phyloP scores from a whole-genome alignment of 2,329 filamentous ascomycete species.

The Fusarium albosuccineum region DNA sequence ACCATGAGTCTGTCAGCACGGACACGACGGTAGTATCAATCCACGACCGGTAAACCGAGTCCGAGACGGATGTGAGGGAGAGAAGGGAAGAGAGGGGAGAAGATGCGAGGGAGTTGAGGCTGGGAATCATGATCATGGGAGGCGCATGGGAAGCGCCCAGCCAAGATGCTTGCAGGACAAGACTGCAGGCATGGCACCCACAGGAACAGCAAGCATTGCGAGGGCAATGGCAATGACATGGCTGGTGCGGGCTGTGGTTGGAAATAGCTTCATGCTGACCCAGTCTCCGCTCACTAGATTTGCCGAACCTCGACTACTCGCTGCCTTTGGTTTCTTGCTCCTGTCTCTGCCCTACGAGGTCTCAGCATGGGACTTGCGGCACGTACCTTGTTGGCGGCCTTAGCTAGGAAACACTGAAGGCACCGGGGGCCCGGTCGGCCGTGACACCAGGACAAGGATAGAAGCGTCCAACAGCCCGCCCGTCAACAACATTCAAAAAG shows the following conservation, averaged over 20 bases:
- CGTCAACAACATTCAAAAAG: constrained; percentile 1
- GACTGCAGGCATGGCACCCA: constrained; percentile 16
- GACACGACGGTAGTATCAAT: constrained; percentile 14
- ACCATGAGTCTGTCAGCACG: not conserved
- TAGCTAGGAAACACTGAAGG: not conserved
- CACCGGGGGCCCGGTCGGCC: constrained; percentile 2
- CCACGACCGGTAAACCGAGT: constrained; percentile 9
- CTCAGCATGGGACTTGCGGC: not conserved
- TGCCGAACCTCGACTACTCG: not conserved
- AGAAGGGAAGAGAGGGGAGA: constrained; percentile 6
- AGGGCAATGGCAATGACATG: constrained; percentile 2
- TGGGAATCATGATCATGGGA: constrained; percentile 12
- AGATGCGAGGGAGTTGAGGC: constrained; percentile 12
- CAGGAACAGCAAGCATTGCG: not conserved
- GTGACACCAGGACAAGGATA: not conserved
- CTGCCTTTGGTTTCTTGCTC: constrained; percentile 4
- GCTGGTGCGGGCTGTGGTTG: not conserved
- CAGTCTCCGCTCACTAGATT: constrained; percentile 5
- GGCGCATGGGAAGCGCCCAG: constrained; percentile 11
- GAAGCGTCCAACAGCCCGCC: not conserved
- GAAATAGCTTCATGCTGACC: constrained; percentile 15
- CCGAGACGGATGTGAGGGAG: not conserved
- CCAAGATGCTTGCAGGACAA: constrained; percentile 7
- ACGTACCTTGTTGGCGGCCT: not conserved
- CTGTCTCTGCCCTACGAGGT: constrained; percentile 26